Evolutionary conservation across 495 filamentous ascomycete genomes (phyloP).

Genomic region (Aspergillus sclerotioniger): DNA sequence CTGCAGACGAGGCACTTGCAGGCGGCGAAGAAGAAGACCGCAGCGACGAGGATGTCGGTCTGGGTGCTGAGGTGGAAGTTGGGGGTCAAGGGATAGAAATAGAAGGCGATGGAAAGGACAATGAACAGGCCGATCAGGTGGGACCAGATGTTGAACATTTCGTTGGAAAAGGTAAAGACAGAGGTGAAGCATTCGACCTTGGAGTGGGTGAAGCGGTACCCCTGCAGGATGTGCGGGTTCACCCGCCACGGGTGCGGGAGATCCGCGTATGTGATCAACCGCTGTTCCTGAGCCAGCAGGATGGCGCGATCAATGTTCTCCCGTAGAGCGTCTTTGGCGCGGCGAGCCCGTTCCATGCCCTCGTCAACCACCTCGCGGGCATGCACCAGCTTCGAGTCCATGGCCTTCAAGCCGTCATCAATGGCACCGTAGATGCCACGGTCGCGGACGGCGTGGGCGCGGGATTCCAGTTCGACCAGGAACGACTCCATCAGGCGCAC

Average conservation of each 20-base stretch:
- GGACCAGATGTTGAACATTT: slow-evolving; percentile 97
- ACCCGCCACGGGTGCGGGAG: slow-evolving; percentile 90
- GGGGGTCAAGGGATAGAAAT: slow-evolving; percentile 86
- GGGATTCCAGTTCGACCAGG: slow-evolving; percentile 76
- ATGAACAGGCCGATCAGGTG: slow-evolving; percentile 84
- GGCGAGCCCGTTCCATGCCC: slow-evolving; percentile 73
- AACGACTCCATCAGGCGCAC: slow-evolving; percentile 83
- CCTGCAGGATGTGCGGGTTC: slow-evolving; percentile 86
- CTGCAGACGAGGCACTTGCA: slow-evolving; percentile 95
- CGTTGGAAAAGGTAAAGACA: slow-evolving; percentile 81
- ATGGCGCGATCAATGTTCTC: slow-evolving; percentile 82
- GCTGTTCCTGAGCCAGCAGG: slow-evolving; percentile 70
- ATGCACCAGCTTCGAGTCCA: slow-evolving; percentile 75
- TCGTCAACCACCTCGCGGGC: slow-evolving; percentile 78
- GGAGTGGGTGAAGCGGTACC: slow-evolving; percentile 89
- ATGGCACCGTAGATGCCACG: slow-evolving; percentile 57
- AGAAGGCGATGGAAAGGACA: slow-evolving; percentile 87
- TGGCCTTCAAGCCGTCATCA: slow-evolving; percentile 66
- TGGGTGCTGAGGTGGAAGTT: slow-evolving; percentile 86
- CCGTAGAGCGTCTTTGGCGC: slow-evolving; percentile 71
- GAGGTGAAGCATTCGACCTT: slow-evolving; percentile 85
- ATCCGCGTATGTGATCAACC: slow-evolving; percentile 84
- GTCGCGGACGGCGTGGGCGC: slow-evolving; percentile 71
- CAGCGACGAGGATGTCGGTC: slow-evolving; percentile 82
- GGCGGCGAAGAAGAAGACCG: slow-evolving; percentile 94